Percentiles rank a stretch among this genome's conserved stretches.
Evolutionary conservation across 202 grass and related monocot species (phyloP).

Genomic region (Carex arenaria): DNA sequence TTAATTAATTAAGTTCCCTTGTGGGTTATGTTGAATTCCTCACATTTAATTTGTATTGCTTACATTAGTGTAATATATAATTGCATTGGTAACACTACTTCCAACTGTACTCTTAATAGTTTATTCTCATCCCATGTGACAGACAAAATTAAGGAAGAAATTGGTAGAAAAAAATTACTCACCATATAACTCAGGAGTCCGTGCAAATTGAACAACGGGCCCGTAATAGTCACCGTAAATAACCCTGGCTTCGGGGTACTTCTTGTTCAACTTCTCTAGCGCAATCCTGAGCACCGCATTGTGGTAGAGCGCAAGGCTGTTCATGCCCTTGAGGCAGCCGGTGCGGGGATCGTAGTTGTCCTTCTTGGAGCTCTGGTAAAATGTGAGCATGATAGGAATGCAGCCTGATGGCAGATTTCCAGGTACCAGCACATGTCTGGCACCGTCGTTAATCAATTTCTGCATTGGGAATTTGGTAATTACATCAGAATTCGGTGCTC

Average conservation of each 20-base stretch:
- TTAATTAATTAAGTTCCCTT: neutral
- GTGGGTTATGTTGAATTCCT: neutral
- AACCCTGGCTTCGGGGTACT: slow-evolving; percentile 39
- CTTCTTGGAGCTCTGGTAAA: slow-evolving; percentile 40
- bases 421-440: slow-evolving; percentile 64
- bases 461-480: neutral
- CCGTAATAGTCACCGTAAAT: slow-evolving; percentile 85
- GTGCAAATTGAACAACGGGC: slow-evolving; percentile 67
- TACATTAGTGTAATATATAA: neutral
- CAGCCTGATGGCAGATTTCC: slow-evolving; percentile 73
- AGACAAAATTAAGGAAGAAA: neutral
- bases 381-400: slow-evolving; percentile 76
- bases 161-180: neutral
- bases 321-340: slow-evolving; percentile 70
- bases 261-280: slow-evolving; percentile 46
- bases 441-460: slow-evolving; percentile 62
- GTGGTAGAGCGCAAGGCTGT: slow-evolving; percentile 65
- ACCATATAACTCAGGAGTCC: slow-evolving; percentile 75
- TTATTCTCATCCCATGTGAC: neutral
- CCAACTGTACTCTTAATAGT: neutral
- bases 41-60: neutral
- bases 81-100: neutral
- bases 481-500: neutral
- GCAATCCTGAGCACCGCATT: slow-evolving; percentile 68
- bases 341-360: slow-evolving; percentile 62